These are phyloP conservation scores for Pythium grandisporangium DNA, from an alignment of 352 stramenopile genomes.

Conservation along the genomic window DNA sequence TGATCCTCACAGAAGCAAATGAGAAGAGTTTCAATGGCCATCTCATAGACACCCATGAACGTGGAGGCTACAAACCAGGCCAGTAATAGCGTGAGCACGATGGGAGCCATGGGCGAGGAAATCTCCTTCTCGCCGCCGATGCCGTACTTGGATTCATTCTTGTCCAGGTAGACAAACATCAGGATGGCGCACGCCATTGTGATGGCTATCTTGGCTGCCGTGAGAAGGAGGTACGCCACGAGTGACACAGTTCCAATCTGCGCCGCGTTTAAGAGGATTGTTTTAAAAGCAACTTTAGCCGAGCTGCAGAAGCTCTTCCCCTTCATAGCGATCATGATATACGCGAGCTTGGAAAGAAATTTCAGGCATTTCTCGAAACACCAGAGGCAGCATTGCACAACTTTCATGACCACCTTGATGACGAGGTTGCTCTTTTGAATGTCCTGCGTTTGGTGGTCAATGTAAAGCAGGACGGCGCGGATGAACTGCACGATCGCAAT, in stretches of 20 bases:
- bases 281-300: constrained; percentile 90
- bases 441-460: constrained; percentile 89
- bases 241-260: constrained; percentile 83
- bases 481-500: constrained; percentile 96
- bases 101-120: constrained; percentile 72
- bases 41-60: constrained; percentile 93
- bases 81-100: constrained; percentile 86
- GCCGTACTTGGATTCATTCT: constrained; percentile 35
- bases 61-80: constrained; percentile 91
- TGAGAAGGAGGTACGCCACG: constrained; percentile 86
- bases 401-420: constrained; percentile 79
- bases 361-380: constrained; percentile 93
- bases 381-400: constrained; percentile 91
- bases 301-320: constrained; percentile 70
- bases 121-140: constrained; percentile 53
- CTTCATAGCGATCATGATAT: constrained; percentile 85
- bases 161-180: constrained; percentile 56
- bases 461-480: constrained; percentile 86
- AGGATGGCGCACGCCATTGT: constrained; percentile 39
- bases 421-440: constrained; percentile 66
- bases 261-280: constrained; percentile 89
- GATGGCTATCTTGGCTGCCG: constrained; percentile 89
- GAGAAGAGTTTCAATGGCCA: constrained; percentile 93
- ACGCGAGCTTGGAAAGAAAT: constrained; percentile 97
- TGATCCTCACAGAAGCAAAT: constrained; percentile 95